Evolutionary conservation across 106 monocot genomes (phyloP), one percentile per base, ranked within the genome.

Genomic region (Allium sativum): DNA sequence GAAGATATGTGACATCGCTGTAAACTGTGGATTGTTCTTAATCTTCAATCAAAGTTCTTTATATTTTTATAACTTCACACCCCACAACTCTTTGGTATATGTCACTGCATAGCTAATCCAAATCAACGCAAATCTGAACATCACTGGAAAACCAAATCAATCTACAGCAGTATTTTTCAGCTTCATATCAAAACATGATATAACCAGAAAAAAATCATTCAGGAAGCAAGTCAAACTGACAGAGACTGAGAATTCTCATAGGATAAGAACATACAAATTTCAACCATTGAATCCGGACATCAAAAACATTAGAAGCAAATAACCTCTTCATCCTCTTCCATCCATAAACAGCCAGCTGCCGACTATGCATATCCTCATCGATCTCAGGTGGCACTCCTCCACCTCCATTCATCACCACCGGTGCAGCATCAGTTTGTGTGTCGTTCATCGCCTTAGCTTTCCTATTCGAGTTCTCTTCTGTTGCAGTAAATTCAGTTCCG

Each of bases 311-410:
- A 52, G 91, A 80, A 8, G 64, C 79, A 20, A 78, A 83, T 17
- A 92, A 75, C 42, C 79, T 70, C 45, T 83, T 80, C 91, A 86
- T 86, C 46, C 80, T 86, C 80, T 92, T 83, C 42, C 83, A 65
- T 1, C 91, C 91, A 40, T 92, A 92, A 12, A 92, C 86, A 1
- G 91, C 91, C 4, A 86, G 80, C 91, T 92, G 86, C 66, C 91
- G 72, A 48, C 86, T 86, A 61, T 91, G 82, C 21, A 85, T 82
- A 54, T 91, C 85, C 78, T 86, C 90, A 52, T 91, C 90, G 65
- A 90, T 90, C 62, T 90, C 90, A 18, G 72, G 13, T 15, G 53
- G 43, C 7, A 16, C 18, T 48, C 67, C 62, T 4, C 62, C 62
- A 1, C 62, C 62, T 10, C 13, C 42, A 42, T 6, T 60, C 40